Base-by-base conservation (phyloP, 495 filamentous ascomycete species). In the Glutinoglossum americanum region DNA sequence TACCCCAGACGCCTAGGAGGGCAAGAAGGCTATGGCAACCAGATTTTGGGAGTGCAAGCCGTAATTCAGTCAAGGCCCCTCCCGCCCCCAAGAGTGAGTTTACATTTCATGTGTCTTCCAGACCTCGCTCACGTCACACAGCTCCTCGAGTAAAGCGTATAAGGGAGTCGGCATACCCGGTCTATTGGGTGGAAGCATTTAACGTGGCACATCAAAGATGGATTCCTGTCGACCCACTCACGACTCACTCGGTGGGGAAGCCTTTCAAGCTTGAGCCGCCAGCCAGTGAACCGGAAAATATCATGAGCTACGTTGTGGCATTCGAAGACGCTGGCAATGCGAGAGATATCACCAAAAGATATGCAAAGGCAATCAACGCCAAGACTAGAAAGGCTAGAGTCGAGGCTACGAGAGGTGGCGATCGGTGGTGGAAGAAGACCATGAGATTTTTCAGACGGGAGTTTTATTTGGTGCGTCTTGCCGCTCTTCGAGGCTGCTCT, bases 101-200 rank as follows among this genome's bases (percentile, higher is more conserved):
- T 53, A 32, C 7, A 3, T 17, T 25, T 13, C 9, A n/a, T n/a
- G 3, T 53, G 7, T 51, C 28, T 1, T 28, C 10, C 7, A n/a
- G 5, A 27, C 23, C 3, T 32, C 28, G 13, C 49, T 53, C 17
- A 53, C 49, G 5, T 30, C n/a, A 5, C 30, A 32, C 56, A 60
- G 45, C 51, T 33, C 55, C 63, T 17, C 64, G 61, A 57, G 61
- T 57, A 25, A 70, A 67, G 55, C 62, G 57, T 15, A 73, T 73
- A 25, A 64, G 64, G 54, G 81, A 82, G 64, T 90, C 87, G 3
- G 66, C 75, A 1, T 85, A 80, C 60, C 93, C 92, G 0, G 71
- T 97, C 5, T 96, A 85, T 65, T 98, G 92, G 92, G 81, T 95
- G 1, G 92, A 98, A 69, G 82, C 85, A 1, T 87, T 93, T 63